phyloP scores from a whole-genome alignment of 164 flowering plant species.

The Cinnamomum micranthum region DNA sequence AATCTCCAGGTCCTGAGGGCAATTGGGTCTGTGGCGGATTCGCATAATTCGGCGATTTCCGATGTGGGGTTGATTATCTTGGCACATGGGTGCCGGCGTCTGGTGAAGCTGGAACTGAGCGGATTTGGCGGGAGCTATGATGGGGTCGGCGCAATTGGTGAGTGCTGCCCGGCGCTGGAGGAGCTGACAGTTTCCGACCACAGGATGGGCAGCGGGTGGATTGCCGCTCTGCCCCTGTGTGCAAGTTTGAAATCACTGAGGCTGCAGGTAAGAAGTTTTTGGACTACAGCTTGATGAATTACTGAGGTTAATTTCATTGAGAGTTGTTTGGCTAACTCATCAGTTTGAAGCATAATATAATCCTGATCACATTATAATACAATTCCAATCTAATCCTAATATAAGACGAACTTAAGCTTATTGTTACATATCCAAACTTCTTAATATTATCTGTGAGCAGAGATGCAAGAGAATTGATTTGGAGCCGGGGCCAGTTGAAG shows the following conservation, averaged over 20 bases:
- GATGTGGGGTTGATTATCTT: conserved; percentile 86
- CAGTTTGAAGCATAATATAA: too few relatives aligned
- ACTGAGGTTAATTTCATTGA: too few relatives aligned
- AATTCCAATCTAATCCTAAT: too few relatives aligned
- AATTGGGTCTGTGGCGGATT: conserved; percentile 31
- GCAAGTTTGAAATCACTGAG: conserved; percentile 80
- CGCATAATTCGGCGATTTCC: conserved; percentile 54
- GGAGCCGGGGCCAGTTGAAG: conserved; percentile 53
- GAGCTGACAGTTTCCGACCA: conserved; percentile 69
- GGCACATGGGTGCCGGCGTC: conserved; percentile 81
- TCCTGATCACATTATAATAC: too few relatives aligned
- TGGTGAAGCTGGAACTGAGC: conserved; percentile 79
- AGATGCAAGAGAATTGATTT: conserved; percentile 70
- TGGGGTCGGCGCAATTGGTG: conserved; percentile 85
- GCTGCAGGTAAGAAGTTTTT: background rate
- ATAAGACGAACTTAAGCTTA: too few relatives aligned
- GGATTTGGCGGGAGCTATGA: conserved; percentile 95
- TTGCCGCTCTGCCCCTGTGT: conserved; percentile 65
- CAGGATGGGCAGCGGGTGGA: conserved; percentile 89
- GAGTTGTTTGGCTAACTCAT: too few relatives aligned
- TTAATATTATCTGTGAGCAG: background rate
- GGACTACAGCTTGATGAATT: too few relatives aligned
- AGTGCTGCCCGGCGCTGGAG: conserved; percentile 88
- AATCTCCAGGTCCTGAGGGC: too few relatives aligned
- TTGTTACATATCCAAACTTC: conserved; percentile 14